Conservation (phyloP, 257 asterid genomes). For the Cinchona pubescens region DNA sequence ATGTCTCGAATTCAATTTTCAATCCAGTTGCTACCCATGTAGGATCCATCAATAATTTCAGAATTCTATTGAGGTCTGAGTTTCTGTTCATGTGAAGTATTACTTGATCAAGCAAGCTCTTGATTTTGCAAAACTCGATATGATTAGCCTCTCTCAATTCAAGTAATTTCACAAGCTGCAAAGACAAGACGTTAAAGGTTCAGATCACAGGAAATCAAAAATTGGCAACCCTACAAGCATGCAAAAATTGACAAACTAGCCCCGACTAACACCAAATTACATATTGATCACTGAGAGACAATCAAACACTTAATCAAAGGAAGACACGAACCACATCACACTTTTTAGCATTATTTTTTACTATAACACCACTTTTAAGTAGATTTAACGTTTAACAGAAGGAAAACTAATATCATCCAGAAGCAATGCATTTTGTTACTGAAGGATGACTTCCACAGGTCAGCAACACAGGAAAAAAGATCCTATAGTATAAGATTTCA, state of each 20-base stretch:
- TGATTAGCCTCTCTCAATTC: constrained; percentile 96
- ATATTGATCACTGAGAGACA: not conserved
- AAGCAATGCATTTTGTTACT: not conserved
- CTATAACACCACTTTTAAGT: not conserved
- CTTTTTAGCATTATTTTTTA: not conserved
- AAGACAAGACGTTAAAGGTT: constrained; percentile 12
- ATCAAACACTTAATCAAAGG: not conserved
- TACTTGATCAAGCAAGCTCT: constrained; percentile 72
- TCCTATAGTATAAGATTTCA: not conserved
- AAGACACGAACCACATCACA: not conserved
- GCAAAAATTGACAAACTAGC: not conserved
- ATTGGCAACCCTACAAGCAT: not conserved
- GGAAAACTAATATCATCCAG: not conserved
- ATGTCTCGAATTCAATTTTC: constrained; percentile 68
- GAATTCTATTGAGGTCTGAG: constrained; percentile 58
- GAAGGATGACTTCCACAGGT: not conserved
- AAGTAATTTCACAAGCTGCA: constrained; percentile 94
- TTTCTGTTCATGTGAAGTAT: constrained; percentile 54
- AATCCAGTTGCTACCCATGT: constrained; percentile 93
- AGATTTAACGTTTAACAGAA: not conserved
- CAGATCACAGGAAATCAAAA: not conserved
- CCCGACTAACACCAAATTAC: not conserved
- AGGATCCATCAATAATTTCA: constrained; percentile 74
- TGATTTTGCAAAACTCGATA: constrained; percentile 86
- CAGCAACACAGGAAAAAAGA: not conserved